Evolutionary conservation across 2,329 filamentous ascomycete genomes (phyloP), one percentile per base, ranked within the genome.

Genomic region (Sporothrix luriei): DNA sequence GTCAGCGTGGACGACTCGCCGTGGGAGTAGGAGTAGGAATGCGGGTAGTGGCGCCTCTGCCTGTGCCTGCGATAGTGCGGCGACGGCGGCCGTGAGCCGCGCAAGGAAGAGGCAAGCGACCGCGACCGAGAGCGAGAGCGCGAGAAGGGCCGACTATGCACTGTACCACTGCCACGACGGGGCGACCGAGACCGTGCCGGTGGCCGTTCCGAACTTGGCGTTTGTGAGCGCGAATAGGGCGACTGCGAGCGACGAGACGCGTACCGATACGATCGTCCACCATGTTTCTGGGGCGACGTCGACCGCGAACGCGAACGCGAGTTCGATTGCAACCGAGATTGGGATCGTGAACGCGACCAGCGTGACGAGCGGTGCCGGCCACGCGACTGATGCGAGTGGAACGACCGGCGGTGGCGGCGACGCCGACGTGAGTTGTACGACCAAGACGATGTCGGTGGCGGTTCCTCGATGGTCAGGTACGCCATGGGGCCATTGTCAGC

Each of bases 221-320:
- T 62, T n/a, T 62, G 57, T 21, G 57, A 46, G 13, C 38, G 57
- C 57, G 57, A 62, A 26, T 14, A 38, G 6, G 57, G 57, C 11
- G 57, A 62, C 38, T 46, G 29, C 16, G 57, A 62, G 21, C 57
- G 57, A 16, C 57, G 57, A 26, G n/a, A 43, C 11, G 57, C 57
- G 7, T 62, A 62, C 13, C 57, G 38, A 46, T 62, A 62, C 40
- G 38, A 62, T n/a, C 38, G 57, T 21, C 38, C 54, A 13, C 29
- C 21, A 26, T 26, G 21, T 10, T 21, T 38, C 57, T 46, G 57
- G 26, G 5, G 55, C n/a, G 55, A 43, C 19, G 55, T 10, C 3
- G 33, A 43, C 11, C 38, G n/a, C 11, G 57, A 62, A 2, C n/a
- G 57, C 3, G 57, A 62, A 3, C 21, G 57, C 13, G 57, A 61